A percentile compares a stretch with the other conserved stretches of the same genome.
These are phyloP conservation scores for Parmelia sp. DNA, from an alignment of 495 filamentous ascomycete genomes.

Conservation along the genomic window DNA sequence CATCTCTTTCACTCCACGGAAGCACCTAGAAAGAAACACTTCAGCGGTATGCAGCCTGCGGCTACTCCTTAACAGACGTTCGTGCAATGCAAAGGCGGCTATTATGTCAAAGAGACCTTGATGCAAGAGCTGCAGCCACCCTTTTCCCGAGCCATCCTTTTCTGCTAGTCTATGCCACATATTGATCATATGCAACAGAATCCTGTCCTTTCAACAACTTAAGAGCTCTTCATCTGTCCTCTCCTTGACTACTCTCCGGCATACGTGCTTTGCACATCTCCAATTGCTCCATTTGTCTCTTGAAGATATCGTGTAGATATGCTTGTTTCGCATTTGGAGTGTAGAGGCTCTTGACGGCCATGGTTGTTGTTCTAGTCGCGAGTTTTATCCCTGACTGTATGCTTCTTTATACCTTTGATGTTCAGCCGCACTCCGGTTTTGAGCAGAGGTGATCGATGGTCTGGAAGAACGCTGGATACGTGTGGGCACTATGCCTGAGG, in stretches of 20 bases:
- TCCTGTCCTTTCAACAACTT: not conserved
- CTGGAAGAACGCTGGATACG: not conserved
- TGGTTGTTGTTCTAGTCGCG: not conserved
- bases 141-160: not conserved
- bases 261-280: not conserved
- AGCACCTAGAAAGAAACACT: not conserved
- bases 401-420: not conserved
- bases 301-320: not conserved
- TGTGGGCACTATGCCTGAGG: not conserved
- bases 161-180: not conserved
- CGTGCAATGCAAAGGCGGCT: not conserved
- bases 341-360: not conserved
- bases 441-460: not conserved
- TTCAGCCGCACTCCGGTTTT: not conserved
- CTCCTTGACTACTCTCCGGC: not conserved
- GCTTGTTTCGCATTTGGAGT: not conserved
- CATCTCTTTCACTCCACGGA: not conserved
- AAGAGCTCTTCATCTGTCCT: not conserved
- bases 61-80: not conserved
- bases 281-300: not conserved
- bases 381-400: not conserved
- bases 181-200: not conserved
- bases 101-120: not conserved
- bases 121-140: not conserved
- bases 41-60: not conserved